Evolutionary conservation across 441 rosid genomes (phyloP).

Genomic region (Croton laevigatus): DNA sequence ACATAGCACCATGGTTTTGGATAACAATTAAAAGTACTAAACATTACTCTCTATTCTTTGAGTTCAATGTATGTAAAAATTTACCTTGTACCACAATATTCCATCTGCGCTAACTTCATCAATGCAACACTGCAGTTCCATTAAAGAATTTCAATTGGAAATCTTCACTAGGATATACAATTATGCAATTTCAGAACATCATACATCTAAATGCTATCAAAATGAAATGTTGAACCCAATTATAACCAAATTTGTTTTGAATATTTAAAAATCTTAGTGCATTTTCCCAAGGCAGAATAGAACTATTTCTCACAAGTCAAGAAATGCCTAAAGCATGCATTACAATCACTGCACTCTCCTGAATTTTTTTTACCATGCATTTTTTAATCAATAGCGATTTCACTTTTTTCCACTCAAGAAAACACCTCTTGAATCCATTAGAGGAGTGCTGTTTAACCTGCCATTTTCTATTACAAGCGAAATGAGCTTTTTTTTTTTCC

Average conservation of each 20-base stretch:
- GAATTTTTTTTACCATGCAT: background rate
- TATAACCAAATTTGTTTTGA: background rate
- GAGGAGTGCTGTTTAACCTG: too few relatives aligned
- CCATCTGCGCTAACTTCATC: conserved; percentile 79
- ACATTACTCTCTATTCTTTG: background rate
- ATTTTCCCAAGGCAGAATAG: background rate
- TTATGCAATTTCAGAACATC: background rate
- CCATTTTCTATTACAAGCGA: background rate
- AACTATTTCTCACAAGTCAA: background rate
- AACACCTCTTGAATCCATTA: too few relatives aligned
- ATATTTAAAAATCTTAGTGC: background rate
- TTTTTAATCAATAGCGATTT: background rate
- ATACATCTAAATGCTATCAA: background rate
- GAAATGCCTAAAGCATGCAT: background rate
- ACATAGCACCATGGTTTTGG: background rate
- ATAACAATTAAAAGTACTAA: background rate
- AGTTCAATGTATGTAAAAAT: background rate
- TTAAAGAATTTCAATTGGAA: conserved; percentile 3
- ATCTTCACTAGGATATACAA: background rate
- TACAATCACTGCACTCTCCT: background rate
- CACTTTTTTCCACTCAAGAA: background rate
- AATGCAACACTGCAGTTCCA: conserved; percentile 67
- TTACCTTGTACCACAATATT: conserved; percentile 95
- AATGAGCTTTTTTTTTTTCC: background rate
- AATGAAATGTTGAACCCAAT: conserved; percentile 1